A percentile compares a stretch with the other conserved stretches of the same genome.
Conservation (phyloP, 371 early-diverging fungal species). For the Mucor irregularis region DNA sequence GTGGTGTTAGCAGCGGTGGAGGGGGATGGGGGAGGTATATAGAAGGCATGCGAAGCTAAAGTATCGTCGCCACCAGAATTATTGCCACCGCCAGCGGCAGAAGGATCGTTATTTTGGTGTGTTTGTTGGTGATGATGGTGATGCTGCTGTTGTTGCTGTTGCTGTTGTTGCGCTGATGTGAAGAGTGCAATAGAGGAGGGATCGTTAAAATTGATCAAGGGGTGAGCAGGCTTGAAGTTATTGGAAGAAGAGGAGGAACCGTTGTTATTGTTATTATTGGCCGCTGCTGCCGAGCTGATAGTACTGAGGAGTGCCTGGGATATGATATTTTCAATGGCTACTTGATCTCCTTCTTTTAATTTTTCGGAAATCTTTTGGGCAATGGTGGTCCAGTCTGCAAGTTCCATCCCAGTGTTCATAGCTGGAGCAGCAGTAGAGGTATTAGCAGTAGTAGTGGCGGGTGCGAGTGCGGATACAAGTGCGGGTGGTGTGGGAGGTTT, state of each 20-base stretch:
- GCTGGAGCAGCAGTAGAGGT: neutral
- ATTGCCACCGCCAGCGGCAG: constrained; percentile 14
- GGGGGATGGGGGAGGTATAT: constrained; percentile 27
- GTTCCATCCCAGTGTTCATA: constrained; percentile 9
- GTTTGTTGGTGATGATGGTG: constrained; percentile 4
- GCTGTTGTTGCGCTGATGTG: constrained; percentile 21
- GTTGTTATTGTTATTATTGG: neutral
- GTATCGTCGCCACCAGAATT: constrained; percentile 13
- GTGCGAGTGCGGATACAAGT: too few relatives aligned
- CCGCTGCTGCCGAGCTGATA: constrained; percentile 5
- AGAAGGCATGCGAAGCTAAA: constrained; percentile 30
- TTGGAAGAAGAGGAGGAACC: neutral
- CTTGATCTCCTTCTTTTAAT: constrained; percentile 39
- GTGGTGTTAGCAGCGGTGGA: too few relatives aligned
- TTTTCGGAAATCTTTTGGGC: constrained; percentile 47
- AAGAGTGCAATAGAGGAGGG: constrained; percentile 37
- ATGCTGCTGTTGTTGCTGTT: constrained; percentile 12
- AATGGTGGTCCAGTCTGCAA: constrained; percentile 32
- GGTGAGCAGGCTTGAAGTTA: neutral
- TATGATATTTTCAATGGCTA: constrained; percentile 37
- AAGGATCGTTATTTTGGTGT: neutral
- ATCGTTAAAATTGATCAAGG: constrained; percentile 35
- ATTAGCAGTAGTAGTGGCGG: too few relatives aligned
- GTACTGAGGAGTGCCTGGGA: constrained; percentile 37
- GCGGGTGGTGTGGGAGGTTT: too few relatives aligned